Percentiles rank a stretch among this genome's conserved stretches.
These are phyloP conservation scores for Trichoderma sp. DNA, from an alignment of 2,329 filamentous ascomycete species.

Conservation along the genomic window DNA sequence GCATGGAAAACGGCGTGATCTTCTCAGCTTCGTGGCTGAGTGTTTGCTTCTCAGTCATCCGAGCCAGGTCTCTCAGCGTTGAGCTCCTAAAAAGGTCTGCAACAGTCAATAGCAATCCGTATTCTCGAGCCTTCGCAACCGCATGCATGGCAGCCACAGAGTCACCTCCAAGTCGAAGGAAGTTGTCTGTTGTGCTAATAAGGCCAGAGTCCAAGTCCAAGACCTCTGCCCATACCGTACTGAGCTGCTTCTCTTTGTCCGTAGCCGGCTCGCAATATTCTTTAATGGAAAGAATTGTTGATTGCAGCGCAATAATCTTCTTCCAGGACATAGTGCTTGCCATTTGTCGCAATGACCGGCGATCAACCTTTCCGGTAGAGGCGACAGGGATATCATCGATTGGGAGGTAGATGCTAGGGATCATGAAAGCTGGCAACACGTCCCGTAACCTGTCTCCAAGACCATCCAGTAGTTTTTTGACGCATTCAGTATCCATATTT, in stretches of 20 bases:
- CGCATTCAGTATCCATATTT: background rate
- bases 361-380: constrained; percentile 3
- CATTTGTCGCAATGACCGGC: background rate
- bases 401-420: constrained; percentile 5
- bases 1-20: background rate
- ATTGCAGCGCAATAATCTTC: background rate
- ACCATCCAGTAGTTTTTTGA: background rate
- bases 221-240: background rate
- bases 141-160: constrained; percentile 8
- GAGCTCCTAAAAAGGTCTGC: background rate
- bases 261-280: background rate
- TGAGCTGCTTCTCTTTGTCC: background rate
- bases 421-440: background rate
- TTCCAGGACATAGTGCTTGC: background rate
- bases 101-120: background rate
- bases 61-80: background rate
- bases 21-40: background rate
- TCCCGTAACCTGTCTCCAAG: background rate
- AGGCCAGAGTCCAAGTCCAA: background rate
- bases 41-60: background rate
- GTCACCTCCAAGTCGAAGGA: constrained; percentile 1
- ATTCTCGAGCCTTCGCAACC: constrained; percentile 2
- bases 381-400: background rate
- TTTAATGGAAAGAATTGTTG: background rate
- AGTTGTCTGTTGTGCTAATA: constrained; percentile 1